A percentile compares a stretch with the other conserved stretches of the same genome.
These are phyloP conservation scores for Cordyceps pruinosa DNA, from an alignment of 2,329 filamentous ascomycete species.

Conservation along the genomic window DNA sequence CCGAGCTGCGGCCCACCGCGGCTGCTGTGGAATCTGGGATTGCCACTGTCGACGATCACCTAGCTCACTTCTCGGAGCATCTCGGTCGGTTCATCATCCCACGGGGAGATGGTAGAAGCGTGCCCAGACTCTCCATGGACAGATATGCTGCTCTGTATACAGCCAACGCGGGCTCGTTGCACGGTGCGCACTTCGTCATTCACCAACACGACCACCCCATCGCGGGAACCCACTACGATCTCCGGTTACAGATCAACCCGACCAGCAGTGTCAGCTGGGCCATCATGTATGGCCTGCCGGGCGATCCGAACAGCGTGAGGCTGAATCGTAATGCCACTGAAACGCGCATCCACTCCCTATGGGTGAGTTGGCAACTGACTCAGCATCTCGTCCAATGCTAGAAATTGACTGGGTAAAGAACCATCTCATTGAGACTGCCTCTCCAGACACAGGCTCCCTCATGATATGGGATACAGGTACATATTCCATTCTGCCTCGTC, in stretches of 20 bases:
- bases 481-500: slow-evolving; percentile 45
- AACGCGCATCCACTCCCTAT: slow-evolving; percentile 54
- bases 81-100: slow-evolving; percentile 25
- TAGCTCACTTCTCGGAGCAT: slow-evolving; percentile 30
- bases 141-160: slow-evolving; percentile 32
- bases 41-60: slow-evolving; percentile 31
- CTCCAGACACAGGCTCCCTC: slow-evolving; percentile 46
- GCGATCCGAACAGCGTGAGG: slow-evolving; percentile 47
- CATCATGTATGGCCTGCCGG: slow-evolving; percentile 56
- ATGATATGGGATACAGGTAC: slow-evolving; percentile 58
- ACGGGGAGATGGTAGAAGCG: slow-evolving; percentile 12
- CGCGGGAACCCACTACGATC: slow-evolving; percentile 62
- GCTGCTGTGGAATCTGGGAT: slow-evolving; percentile 36
- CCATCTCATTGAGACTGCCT: slow-evolving; percentile 54
- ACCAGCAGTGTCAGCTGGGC: slow-evolving; percentile 60
- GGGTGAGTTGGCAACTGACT: slow-evolving; percentile 36
- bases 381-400: not conserved
- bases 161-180: slow-evolving; percentile 21
- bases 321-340: slow-evolving; percentile 54
- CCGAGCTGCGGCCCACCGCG: slow-evolving; percentile 18
- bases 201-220: slow-evolving; percentile 69
- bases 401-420: slow-evolving; percentile 34
- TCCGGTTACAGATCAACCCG: slow-evolving; percentile 62
- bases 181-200: slow-evolving; percentile 56
- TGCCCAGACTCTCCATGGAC: slow-evolving; percentile 24